phyloP scores from a whole-genome alignment of 345 rosid genomes.

The Euphorbia pulcherrima region DNA sequence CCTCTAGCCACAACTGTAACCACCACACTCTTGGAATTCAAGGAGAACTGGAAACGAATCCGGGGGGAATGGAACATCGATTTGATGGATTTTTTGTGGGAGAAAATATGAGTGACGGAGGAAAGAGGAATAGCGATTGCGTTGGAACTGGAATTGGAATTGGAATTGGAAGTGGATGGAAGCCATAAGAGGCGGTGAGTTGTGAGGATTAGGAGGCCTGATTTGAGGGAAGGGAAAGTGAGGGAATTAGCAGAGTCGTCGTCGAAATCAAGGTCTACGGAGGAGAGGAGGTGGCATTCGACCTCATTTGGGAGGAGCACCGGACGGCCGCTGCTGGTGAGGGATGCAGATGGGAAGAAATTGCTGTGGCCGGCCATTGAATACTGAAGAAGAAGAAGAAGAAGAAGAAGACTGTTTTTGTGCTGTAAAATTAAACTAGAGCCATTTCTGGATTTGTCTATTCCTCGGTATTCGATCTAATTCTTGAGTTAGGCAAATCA shows the following conservation, averaged over 20 bases:
- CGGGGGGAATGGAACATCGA: slow-evolving; percentile 82
- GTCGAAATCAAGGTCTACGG: slow-evolving; percentile 75
- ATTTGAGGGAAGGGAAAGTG: slow-evolving; percentile 38
- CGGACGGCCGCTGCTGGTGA: slow-evolving; percentile 77
- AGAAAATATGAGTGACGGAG: slow-evolving; percentile 47
- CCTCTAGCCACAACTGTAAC: slow-evolving; percentile 67
- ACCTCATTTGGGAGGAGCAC: slow-evolving; percentile 64
- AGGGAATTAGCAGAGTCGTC: slow-evolving; percentile 26
- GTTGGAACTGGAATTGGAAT: slow-evolving; percentile 22
- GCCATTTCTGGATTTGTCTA: neutral
- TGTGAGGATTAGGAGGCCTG: slow-evolving; percentile 71
- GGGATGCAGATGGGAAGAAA: slow-evolving; percentile 31
- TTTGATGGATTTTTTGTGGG: slow-evolving; percentile 63
- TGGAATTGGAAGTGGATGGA: slow-evolving; percentile 41
- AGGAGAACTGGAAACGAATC: slow-evolving; percentile 63
- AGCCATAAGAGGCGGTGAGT: slow-evolving; percentile 90
- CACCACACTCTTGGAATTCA: slow-evolving; percentile 44
- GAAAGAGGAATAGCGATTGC: slow-evolving; percentile 46
- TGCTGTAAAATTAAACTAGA: neutral
- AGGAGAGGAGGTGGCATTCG: slow-evolving; percentile 66
- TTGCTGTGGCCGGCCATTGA: slow-evolving; percentile 12
- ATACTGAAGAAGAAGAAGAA: neutral
- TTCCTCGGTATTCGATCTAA: no score
- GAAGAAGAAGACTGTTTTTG: neutral
- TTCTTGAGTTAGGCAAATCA: no score